Evolutionary conservation across 768 basidiomycete genomes (phyloP), one percentile per base, ranked within the genome.

Genomic region (Pholiota conissans): DNA sequence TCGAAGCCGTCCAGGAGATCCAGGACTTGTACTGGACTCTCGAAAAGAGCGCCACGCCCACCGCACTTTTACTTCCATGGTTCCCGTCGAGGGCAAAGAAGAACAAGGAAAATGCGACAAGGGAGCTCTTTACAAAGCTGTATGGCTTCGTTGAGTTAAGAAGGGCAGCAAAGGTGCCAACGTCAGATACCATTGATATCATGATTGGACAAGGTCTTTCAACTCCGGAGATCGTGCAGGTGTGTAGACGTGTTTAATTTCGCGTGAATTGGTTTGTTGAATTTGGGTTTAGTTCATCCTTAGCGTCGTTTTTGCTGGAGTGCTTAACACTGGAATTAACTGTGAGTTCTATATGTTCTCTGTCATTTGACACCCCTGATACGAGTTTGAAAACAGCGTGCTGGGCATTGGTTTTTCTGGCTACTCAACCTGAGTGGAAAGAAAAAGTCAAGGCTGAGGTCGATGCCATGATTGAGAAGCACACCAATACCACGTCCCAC

Each of bases 331-430:
- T 1, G 71, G 75, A 18, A 71, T 73, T 28, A 73, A 64, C 29
- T 63, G 76, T 76, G 40, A n/a, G 73, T n/a, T n/a, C n/a, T n/a
- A n/a, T n/a, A n/a, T n/a, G n/a, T n/a, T n/a, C n/a, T n/a, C n/a
- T n/a, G n/a, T n/a, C n/a, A n/a, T n/a, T n/a, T n/a, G n/a, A n/a
- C n/a, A n/a, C n/a, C n/a, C n/a, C n/a, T n/a, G 3, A 30, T 78
- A 52, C 76, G 79, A 3, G 52, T 69, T 9, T 69, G 75, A 60
- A n/a, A 35, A 14, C 26, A 77, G 76, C 69, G 2, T 75, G 71
- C 59, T 79, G 77, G 76, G 67, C 66, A 0, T 61, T 77, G 9
- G 48, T 80, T 3, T 70, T 69, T 56, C 71, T 78, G 3, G 69
- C 65, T 13, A 56, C 64, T 20, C 62, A 78, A 45, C 66, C 65